These are phyloP conservation scores for Creolimax fragrantissima DNA, from an alignment of 78 protist species.

Conservation along the genomic window DNA sequence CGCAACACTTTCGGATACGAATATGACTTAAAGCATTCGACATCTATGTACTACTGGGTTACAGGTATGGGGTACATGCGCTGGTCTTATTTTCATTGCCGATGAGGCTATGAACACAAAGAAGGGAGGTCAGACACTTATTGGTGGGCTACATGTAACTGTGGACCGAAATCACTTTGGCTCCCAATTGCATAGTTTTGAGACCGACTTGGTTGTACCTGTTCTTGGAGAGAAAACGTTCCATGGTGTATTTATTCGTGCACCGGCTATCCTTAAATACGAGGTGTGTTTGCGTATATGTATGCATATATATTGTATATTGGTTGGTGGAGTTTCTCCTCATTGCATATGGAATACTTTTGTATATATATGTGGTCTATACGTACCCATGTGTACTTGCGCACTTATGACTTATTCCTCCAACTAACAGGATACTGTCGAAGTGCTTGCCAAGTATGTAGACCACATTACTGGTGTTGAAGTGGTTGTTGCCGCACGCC, in stretches of 20 bases:
- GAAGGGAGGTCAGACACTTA: constrained; percentile 37
- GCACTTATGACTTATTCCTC: neutral
- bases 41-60: no score
- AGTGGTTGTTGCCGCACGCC: constrained; percentile 2
- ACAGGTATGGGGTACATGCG: constrained; percentile 66
- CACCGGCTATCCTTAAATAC: neutral
- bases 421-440: neutral
- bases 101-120: constrained; percentile 34
- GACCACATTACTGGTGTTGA: neutral
- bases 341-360: no score
- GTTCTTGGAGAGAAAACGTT: neutral
- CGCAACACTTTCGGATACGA: no score
- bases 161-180: constrained; percentile 65
- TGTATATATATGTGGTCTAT: no score
- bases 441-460: neutral
- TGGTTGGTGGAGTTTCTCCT: no score
- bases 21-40: no score
- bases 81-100: constrained; percentile 56
- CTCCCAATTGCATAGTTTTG: constrained; percentile 59
- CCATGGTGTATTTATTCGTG: constrained; percentile 38
- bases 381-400: no score
- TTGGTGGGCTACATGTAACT: constrained; percentile 51
- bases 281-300: neutral
- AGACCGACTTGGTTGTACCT: neutral
- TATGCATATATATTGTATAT: no score